Conservation (phyloP, 2,329 filamentous ascomycete species). For the Metarhizium guizhouense region DNA sequence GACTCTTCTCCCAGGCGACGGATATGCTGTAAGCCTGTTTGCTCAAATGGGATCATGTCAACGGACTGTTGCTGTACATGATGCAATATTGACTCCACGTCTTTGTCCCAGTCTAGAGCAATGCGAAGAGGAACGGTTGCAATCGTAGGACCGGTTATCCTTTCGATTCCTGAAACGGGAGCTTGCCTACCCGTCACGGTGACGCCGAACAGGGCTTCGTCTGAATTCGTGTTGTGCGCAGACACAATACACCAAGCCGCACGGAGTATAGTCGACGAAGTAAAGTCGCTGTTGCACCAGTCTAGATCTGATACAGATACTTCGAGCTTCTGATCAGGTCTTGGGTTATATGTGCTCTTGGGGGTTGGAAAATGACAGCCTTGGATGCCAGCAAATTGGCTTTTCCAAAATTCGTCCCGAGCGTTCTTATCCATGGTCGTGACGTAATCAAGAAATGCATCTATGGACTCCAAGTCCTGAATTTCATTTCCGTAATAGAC, state of each 20-base stretch:
- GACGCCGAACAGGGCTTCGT: conserved; percentile 20
- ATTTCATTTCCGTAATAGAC: conserved; percentile 7
- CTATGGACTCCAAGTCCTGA: conserved; percentile 15
- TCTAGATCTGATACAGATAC: conserved; percentile 1
- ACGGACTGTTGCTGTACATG: conserved; percentile 14
- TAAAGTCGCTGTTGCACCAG: conserved; percentile 10
- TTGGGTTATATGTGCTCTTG: conserved; percentile 1
- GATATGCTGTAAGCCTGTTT: conserved; percentile 22
- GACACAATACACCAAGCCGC: conserved; percentile 24
- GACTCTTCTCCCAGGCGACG: conserved; percentile 5
- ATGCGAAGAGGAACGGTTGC: conserved; percentile 15
- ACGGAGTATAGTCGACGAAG: conserved; percentile 13
- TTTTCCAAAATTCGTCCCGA: conserved; percentile 29
- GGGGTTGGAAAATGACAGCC: conserved; percentile 6
- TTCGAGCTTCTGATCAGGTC: conserved; percentile 2
- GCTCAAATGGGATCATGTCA: conserved; percentile 18
- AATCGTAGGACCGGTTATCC: conserved; percentile 17
- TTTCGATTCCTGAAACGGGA: conserved; percentile 14
- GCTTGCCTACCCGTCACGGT: conserved; percentile 17
- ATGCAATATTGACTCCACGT: conserved; percentile 1
- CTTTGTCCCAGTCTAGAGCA: conserved; percentile 4
- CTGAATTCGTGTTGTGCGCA: conserved; percentile 23
- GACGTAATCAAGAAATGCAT: conserved; percentile 33
- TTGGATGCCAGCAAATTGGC: conserved; percentile 22
- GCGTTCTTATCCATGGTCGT: conserved; percentile 17